These are phyloP conservation scores for Fusarium poae DNA, from an alignment of 2,329 filamentous ascomycete genomes.

Conservation along the genomic window DNA sequence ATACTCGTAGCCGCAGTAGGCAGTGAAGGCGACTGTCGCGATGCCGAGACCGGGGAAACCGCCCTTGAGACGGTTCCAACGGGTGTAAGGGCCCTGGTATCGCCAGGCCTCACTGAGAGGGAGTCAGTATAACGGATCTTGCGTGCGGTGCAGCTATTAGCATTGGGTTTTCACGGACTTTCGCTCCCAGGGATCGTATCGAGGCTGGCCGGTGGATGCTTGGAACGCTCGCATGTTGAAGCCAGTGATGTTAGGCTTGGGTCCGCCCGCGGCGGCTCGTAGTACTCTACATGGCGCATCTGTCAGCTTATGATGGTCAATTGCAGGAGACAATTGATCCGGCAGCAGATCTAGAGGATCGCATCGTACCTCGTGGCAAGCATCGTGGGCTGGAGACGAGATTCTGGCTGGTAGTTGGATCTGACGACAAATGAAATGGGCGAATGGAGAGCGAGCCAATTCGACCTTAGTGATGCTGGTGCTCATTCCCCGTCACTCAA, in stretches of 20 bases:
- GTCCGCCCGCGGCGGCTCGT: constrained; percentile 64
- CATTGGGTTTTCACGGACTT: constrained; percentile 60
- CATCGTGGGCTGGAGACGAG: constrained; percentile 51
- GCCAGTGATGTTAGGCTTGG: constrained; percentile 85
- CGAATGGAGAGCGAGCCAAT: constrained; percentile 51
- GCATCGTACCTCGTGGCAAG: constrained; percentile 56
- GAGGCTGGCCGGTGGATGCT: constrained; percentile 72
- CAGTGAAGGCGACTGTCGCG: constrained; percentile 89
- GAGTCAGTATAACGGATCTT: constrained; percentile 18
- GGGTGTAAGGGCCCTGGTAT: constrained; percentile 88
- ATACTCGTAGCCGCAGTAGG: constrained; percentile 91
- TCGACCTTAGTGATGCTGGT: constrained; percentile 40
- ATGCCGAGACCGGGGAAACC: constrained; percentile 93
- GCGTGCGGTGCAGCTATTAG: neutral
- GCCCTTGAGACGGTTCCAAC: constrained; percentile 89
- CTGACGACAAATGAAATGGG: constrained; percentile 50
- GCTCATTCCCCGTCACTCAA: constrained; percentile 19
- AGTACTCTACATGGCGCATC: constrained; percentile 55
- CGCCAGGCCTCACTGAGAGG: constrained; percentile 87
- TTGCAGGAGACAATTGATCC: constrained; percentile 20
- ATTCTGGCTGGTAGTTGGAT: constrained; percentile 45
- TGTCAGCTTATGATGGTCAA: constrained; percentile 34
- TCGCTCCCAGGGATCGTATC: constrained; percentile 76
- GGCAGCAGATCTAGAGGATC: neutral
- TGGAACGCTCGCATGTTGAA: constrained; percentile 89